Conservation (phyloP, 2,329 filamentous ascomycete species). For the Talaromyces sp. region DNA sequence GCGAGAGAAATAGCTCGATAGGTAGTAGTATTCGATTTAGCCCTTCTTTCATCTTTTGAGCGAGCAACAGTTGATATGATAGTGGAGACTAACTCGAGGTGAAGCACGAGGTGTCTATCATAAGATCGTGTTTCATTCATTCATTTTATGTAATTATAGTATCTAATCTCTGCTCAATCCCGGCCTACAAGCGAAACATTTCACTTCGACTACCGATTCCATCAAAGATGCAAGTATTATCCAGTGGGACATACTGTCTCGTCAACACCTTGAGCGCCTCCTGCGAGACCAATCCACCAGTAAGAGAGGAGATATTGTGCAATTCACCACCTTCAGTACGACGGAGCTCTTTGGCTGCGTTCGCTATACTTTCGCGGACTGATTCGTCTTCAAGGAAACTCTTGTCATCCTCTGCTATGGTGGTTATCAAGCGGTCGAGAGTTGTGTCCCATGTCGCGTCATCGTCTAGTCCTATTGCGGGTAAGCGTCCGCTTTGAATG, state of each 20-base stretch:
- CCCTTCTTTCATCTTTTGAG: too few relatives aligned
- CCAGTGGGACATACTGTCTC: constrained; percentile 63
- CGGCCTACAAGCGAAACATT: constrained; percentile 47
- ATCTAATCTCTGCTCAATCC: not conserved
- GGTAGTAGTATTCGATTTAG: too few relatives aligned
- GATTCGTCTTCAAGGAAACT: constrained; percentile 44
- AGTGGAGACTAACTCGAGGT: not conserved
- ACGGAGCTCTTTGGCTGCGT: constrained; percentile 64
- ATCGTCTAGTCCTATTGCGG: constrained; percentile 31
- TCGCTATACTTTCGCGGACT: constrained; percentile 49
- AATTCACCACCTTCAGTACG: constrained; percentile 80
- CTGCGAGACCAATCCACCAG: constrained; percentile 91
- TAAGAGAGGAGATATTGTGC: constrained; percentile 85
- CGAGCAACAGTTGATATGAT: not conserved
- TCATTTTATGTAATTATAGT: not conserved
- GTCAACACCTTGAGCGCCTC: constrained; percentile 82
- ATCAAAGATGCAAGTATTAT: constrained; percentile 63
- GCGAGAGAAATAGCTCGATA: too few relatives aligned
- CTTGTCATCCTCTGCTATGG: constrained; percentile 40
- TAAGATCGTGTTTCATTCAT: not conserved
- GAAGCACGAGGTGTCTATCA: not conserved
- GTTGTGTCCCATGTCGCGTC: constrained; percentile 32
- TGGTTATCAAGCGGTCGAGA: constrained; percentile 28
- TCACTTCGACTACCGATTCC: constrained; percentile 56
- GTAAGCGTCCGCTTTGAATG: constrained; percentile 46